A percentile compares a stretch with the other conserved stretches of the same genome.
phyloP scores from a whole-genome alignment of 2,329 filamentous ascomycete genomes.

The Cercospora janseana region DNA sequence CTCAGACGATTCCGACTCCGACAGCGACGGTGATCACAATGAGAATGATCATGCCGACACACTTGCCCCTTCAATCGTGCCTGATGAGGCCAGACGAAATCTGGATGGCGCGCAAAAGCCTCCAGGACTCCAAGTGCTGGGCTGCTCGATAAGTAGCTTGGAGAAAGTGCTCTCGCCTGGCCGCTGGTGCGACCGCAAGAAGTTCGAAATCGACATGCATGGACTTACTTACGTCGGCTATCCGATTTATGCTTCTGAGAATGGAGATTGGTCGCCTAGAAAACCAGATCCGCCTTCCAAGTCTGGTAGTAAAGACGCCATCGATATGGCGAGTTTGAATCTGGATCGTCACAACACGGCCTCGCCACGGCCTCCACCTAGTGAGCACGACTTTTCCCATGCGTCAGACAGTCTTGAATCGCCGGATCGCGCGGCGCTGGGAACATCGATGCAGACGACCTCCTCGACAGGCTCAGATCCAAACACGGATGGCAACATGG shows the following conservation, averaged over 20 bases:
- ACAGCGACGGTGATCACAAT: slow-evolving; percentile 23
- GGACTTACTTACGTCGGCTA: slow-evolving; percentile 78
- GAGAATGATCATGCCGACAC: neutral
- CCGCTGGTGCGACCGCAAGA: slow-evolving; percentile 65
- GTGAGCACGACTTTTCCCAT: slow-evolving; percentile 30
- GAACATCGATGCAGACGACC: slow-evolving; percentile 32
- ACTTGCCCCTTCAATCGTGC: slow-evolving; percentile 10
- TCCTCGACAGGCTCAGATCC: slow-evolving; percentile 34
- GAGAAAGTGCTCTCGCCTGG: slow-evolving; percentile 77
- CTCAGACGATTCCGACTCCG: slow-evolving; percentile 13
- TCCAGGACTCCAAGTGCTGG: slow-evolving; percentile 23
- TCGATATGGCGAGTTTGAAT: slow-evolving; percentile 13
- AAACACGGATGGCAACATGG: slow-evolving; percentile 62
- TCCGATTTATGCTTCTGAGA: slow-evolving; percentile 76
- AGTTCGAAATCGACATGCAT: slow-evolving; percentile 81
- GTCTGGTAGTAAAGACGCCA: slow-evolving; percentile 12
- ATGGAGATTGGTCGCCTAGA: slow-evolving; percentile 45
- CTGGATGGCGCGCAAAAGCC: slow-evolving; percentile 10
- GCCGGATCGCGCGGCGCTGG: slow-evolving; percentile 22
- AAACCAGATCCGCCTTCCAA: slow-evolving; percentile 1
- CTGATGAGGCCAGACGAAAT: slow-evolving; percentile 15
- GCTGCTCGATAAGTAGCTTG: slow-evolving; percentile 59
- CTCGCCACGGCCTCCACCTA: slow-evolving; percentile 16
- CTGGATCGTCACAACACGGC: slow-evolving; percentile 19
- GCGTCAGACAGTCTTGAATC: slow-evolving; percentile 35